phyloP scores from a whole-genome alignment of 1,284 basidiomycete genomes.

The Puccinia brachypodii region DNA sequence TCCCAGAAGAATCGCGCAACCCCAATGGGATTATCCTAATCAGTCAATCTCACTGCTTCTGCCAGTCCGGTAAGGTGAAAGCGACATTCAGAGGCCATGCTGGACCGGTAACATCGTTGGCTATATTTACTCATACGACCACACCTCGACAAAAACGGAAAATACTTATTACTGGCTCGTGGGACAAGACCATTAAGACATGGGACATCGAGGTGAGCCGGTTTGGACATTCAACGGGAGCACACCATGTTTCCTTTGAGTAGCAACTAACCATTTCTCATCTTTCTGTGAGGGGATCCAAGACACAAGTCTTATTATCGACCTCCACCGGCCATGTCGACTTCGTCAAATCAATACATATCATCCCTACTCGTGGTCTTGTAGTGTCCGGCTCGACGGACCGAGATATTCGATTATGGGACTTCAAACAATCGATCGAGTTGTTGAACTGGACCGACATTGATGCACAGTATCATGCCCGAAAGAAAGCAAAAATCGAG shows the following conservation, averaged over 20 bases:
- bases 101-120: conserved; percentile 79
- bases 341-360: conserved; percentile 38
- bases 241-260: conserved; percentile 55
- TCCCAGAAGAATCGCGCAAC: no score
- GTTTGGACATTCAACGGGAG: neutral
- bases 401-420: conserved; percentile 38
- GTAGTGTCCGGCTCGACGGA: conserved; percentile 38
- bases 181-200: conserved; percentile 82
- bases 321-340: conserved; percentile 32
- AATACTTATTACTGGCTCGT: conserved; percentile 79
- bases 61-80: conserved; percentile 73
- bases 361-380: conserved; percentile 23
- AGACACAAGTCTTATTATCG: conserved; percentile 45
- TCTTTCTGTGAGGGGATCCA: neutral
- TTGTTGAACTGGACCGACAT: conserved; percentile 19
- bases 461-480: neutral
- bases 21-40: no score
- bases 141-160: conserved; percentile 61
- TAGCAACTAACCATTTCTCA: neutral
- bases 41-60: neutral
- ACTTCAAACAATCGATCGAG: conserved; percentile 6
- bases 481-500: conserved; percentile 4
- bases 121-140: conserved; percentile 61
- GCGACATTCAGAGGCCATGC: conserved; percentile 76
- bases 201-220: conserved; percentile 65